phyloP scores from a whole-genome alignment of 2,329 filamentous ascomycete genomes.

The Sporothrix humicola region DNA sequence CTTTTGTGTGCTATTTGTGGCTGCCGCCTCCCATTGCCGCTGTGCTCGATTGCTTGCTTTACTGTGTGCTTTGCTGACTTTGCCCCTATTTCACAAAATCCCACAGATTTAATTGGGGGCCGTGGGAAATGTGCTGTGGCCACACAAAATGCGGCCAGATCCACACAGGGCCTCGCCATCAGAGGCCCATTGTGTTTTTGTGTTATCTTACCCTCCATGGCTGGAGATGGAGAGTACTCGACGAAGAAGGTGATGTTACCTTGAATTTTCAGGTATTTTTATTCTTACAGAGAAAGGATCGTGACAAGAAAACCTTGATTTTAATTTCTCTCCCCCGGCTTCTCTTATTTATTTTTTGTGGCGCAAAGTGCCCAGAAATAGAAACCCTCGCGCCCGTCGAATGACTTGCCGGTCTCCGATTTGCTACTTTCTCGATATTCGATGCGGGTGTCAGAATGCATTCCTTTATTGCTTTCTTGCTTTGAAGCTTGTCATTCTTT shows the following conservation, averaged over 20 bases:
- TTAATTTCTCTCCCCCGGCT: background rate
- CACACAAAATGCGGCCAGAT: background rate
- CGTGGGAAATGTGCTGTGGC: background rate
- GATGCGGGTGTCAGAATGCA: conserved; percentile 1
- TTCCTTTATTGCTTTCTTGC: no score
- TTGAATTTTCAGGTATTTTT: no score
- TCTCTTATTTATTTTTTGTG: background rate
- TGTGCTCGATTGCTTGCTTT: background rate
- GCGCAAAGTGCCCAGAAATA: conserved; percentile 22
- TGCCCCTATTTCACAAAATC: background rate
- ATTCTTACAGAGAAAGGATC: no score
- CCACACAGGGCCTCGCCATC: conserved; percentile 7
- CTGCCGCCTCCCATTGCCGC: conserved; percentile 14
- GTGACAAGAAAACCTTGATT: background rate
- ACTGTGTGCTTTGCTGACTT: background rate
- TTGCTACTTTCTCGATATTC: background rate
- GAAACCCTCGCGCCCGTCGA: conserved; percentile 5
- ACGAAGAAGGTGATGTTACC: no score
- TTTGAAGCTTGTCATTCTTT: background rate
- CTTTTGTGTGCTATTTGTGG: conserved; percentile 22
- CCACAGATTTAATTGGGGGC: background rate
- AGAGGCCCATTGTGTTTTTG: background rate
- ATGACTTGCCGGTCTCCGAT: background rate
- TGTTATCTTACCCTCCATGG: background rate
- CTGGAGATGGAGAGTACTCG: background rate